Evolutionary conservation across 768 basidiomycete species (phyloP), one percentile per base, ranked within the genome.

Genomic region (Inosperma sp.): DNA sequence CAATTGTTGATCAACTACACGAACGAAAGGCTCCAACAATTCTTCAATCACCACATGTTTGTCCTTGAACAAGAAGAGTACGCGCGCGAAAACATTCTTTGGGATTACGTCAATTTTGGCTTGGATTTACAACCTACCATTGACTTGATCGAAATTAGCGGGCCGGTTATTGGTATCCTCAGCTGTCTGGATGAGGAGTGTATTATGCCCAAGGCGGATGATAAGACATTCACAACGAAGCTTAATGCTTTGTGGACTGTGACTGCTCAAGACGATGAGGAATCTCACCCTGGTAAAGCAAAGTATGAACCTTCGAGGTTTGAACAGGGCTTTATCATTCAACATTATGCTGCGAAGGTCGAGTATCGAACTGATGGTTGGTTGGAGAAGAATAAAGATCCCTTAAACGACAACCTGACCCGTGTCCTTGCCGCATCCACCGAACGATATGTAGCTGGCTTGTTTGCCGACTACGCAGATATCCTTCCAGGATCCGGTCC

Each of bases 21-120:
- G 36, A 99, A 99, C 73, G 96, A 99, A 78, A 95, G 89, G 63
- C 79, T 98, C 7, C 95, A 97, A 65, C 95, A 97, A 67, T 92
- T 91, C 68, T 93, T 93, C 80, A 99, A 98, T 62, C 93, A 98
- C 68, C 96, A 98, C 66, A 98, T 98, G 96, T 98, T 99, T 68
- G 92, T 96, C 31, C 82, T 98, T 27, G 96, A 99, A 72, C 96
- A 99, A 64, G 96, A 99, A 65, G 96, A 99, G 66, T 98, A 99
- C 68, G 79, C 91, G 14, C 81, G 96, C 16, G 96, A 99, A 66
- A 85, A 85, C 16, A 99, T 99, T 67, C 84, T 93, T 49, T 99
- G 96, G 96, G 85, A 94, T 62, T 96, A 94, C 60, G 86, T 94
- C 68, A 97, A 98, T 68, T 99, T 99, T 63, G 96, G 95, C 13